Conservation (phyloP, 257 asterid species). For the Cruciata laevipes region DNA sequence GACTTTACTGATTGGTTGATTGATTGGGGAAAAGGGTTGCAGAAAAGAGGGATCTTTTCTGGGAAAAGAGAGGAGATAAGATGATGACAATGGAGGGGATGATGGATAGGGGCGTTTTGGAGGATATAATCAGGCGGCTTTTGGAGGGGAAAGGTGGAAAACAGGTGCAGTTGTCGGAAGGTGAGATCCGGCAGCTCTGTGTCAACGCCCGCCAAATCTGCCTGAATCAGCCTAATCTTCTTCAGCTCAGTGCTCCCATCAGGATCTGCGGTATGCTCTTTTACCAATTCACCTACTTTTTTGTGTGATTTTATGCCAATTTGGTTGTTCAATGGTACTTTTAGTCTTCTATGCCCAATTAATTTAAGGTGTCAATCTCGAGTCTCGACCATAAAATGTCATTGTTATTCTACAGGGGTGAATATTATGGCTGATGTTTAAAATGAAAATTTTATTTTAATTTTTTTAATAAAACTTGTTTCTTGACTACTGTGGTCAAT, state of each 20-base stretch:
- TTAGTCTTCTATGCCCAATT: too few species aligned
- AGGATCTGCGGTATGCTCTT: constrained; percentile 63
- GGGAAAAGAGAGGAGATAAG: not conserved
- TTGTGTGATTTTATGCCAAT: not conserved
- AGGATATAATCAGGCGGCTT: constrained; percentile 66
- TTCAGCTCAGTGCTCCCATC: constrained; percentile 61
- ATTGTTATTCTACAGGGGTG: not conserved
- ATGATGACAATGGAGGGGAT: constrained; percentile 82
- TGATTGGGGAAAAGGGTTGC: not conserved
- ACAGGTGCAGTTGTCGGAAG: constrained; percentile 90
- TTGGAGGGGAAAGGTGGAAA: constrained; percentile 86
- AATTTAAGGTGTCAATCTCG: not conserved
- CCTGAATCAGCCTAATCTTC: constrained; percentile 71
- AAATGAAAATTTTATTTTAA: too few species aligned
- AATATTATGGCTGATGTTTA: not conserved
- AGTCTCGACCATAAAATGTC: not conserved
- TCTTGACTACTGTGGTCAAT: not conserved
- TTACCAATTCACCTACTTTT: too few species aligned
- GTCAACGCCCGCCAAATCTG: constrained; percentile 74
- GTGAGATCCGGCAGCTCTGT: constrained; percentile 94
- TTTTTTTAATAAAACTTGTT: too few species aligned
- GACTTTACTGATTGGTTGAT: constrained; percentile 7
- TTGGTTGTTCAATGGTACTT: not conserved
- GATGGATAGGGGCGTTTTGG: constrained; percentile 75
- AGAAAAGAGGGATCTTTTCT: constrained; percentile 2